Evolutionary conservation across 306 rosid genomes (phyloP).

Genomic region (Cucurbita ficifolia): DNA sequence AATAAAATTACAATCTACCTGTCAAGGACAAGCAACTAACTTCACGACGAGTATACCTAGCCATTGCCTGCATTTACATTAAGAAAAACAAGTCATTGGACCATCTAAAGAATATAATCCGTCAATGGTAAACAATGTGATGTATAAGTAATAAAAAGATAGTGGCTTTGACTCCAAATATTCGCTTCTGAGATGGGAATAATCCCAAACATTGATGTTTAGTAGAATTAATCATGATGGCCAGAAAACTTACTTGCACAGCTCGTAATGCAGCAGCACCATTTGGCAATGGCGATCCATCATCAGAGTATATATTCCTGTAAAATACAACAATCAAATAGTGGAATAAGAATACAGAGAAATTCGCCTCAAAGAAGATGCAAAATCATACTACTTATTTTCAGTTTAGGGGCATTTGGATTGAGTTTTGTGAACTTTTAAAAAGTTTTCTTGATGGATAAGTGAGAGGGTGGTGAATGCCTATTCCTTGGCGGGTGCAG

Average conservation of each 20-base stretch:
- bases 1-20: slow-evolving; percentile 24
- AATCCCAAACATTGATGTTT: not conserved
- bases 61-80: slow-evolving; percentile 50
- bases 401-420: not conserved
- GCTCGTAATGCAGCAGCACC: slow-evolving; percentile 34
- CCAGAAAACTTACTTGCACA: slow-evolving; percentile 38
- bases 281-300: slow-evolving; percentile 48
- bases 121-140: not conserved
- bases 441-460: not conserved
- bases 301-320: slow-evolving; percentile 89
- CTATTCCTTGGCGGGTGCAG: not conserved
- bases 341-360: not conserved
- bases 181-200: not conserved
- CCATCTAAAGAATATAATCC: not conserved
- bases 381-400: not conserved
- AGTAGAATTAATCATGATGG: not conserved
- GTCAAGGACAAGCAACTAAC: slow-evolving; percentile 72
- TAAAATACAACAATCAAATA: slow-evolving; percentile 1
- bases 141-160: not conserved
- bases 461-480: not conserved
- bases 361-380: not conserved
- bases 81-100: not conserved
- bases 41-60: slow-evolving; percentile 73
- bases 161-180: not conserved
- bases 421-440: not conserved